A percentile compares a stretch with the other conserved stretches of the same genome.
Evolutionary conservation across 306 rosid genomes (phyloP).

Genomic region (Geum urbanum): DNA sequence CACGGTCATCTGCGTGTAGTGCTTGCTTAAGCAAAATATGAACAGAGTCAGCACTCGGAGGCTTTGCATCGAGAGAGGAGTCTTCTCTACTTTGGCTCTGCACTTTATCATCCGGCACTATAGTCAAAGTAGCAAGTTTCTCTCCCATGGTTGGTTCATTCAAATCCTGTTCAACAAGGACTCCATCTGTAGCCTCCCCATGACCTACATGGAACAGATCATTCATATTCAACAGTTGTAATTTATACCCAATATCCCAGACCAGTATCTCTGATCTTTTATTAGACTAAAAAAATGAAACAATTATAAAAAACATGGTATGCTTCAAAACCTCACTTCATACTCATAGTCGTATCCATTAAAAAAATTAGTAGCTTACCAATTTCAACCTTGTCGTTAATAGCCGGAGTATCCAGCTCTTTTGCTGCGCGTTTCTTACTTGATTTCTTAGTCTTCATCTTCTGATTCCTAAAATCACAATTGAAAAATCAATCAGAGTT

Average conservation of each 20-base stretch:
- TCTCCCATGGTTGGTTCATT: slow-evolving; percentile 83
- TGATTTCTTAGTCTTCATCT: slow-evolving; percentile 28
- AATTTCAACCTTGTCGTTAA: slow-evolving; percentile 14
- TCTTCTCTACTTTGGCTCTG: slow-evolving; percentile 34
- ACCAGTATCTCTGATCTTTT: neutral
- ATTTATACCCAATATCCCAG: neutral
- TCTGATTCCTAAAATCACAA: slow-evolving; percentile 4
- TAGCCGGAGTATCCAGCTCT: slow-evolving; percentile 19
- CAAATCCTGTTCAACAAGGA: slow-evolving; percentile 43
- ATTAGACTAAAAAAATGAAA: neutral
- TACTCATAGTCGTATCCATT: neutral
- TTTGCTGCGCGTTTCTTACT: slow-evolving; percentile 34
- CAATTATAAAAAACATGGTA: neutral
- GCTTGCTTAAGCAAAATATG: slow-evolving; percentile 80
- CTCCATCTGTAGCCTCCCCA: slow-evolving; percentile 44
- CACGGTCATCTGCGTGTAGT: slow-evolving; percentile 70
- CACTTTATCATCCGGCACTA: slow-evolving; percentile 35
- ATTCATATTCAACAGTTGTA: neutral
- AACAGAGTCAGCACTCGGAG: slow-evolving; percentile 78
- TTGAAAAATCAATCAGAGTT: neutral
- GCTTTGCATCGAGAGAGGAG: slow-evolving; percentile 35
- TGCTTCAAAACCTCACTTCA: neutral
- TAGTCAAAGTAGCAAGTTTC: slow-evolving; percentile 59
- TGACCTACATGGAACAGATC: slow-evolving; percentile 24
- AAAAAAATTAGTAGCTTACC: slow-evolving; percentile 21